Evolutionary conservation across 2,329 filamentous ascomycete genomes (phyloP), one percentile per base, ranked within the genome.

Genomic region (Rachicladosporium sp.): DNA sequence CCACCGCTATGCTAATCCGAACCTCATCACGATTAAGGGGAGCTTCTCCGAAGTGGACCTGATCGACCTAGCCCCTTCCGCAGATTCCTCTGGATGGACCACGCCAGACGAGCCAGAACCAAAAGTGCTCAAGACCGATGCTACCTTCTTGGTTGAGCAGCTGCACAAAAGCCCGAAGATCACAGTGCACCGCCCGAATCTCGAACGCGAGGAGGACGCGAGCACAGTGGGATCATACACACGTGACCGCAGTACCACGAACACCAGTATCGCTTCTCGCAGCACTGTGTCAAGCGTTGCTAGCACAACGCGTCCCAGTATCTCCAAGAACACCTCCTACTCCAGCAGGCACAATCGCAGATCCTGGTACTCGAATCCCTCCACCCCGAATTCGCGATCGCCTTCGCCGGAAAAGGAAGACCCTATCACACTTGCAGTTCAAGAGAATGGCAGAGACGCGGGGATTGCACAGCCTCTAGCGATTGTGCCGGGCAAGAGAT

Each of bases 1-100:
- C 31, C 35, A 44, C 7, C 46, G 50, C 11, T 53, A 50, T 35
- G 39, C 34, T 13, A 43, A 48, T 27, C 47, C 57, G 29, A 46
- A 44, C 10, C 43, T 57, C 4, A 51, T 63, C 36, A 55, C 56
- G 33, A 57, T 73, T 44, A 67, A 70, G 47, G 64, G 67, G 41
- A 70, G 65, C 23, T 66, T 68, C 48, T 67, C 67, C 13, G 68
- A 71, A 46, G 57, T 65, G 43, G 65, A 68, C 35, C 56, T 70
- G 31, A 47, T 46, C 13, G 46, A 42, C 21, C 32, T 45, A n/a
- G 45, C 45, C 13, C 55, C 55, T 4, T 49, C 53, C 4, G 55
- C 57, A n/a, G 59, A 60, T 38, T 65, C 64, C 11, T 67, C 65
- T 11, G 65, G 59, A 19, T 62, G 60, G 41, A 65, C 61, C 7